A percentile compares a stretch with the other conserved stretches of the same genome.
These are phyloP conservation scores for Paraphaeosphaeria minitans DNA, from an alignment of 2,329 filamentous ascomycete genomes.

Conservation along the genomic window DNA sequence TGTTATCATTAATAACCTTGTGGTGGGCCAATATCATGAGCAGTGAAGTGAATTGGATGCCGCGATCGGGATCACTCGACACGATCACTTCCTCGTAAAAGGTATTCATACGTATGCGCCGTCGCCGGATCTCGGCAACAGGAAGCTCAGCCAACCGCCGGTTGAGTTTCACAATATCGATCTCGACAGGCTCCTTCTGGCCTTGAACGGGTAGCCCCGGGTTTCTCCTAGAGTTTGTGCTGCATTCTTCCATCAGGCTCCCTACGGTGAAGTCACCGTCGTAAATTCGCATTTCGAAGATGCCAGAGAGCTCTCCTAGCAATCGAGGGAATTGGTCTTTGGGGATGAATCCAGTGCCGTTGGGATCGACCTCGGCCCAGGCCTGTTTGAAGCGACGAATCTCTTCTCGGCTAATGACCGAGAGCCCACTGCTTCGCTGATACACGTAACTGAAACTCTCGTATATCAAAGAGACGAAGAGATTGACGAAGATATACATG, in stretches of 20 bases:
- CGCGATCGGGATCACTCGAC: constrained; percentile 84
- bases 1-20: constrained; percentile 98
- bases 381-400: constrained; percentile 97
- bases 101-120: constrained; percentile 82
- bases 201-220: constrained; percentile 56
- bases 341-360: constrained; percentile 87
- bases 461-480: constrained; percentile 98
- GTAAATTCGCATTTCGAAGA: constrained; percentile 98
- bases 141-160: constrained; percentile 75
- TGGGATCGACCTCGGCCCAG: constrained; percentile 93
- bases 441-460: constrained; percentile 99
- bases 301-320: constrained; percentile 85
- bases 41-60: constrained; percentile 89
- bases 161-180: constrained; percentile 80
- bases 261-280: constrained; percentile 85
- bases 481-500: constrained; percentile 99
- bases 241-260: constrained; percentile 85
- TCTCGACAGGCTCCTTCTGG: constrained; percentile 45
- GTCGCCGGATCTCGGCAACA: constrained; percentile 71
- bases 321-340: constrained; percentile 89
- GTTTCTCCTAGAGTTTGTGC: constrained; percentile 58
- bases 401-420: constrained; percentile 88
- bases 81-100: constrained; percentile 98
- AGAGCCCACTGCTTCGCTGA: constrained; percentile 91
- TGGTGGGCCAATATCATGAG: constrained; percentile 97